Conservation (phyloP, 2,329 filamentous ascomycete genomes). For the Hypoxylon sp. region DNA sequence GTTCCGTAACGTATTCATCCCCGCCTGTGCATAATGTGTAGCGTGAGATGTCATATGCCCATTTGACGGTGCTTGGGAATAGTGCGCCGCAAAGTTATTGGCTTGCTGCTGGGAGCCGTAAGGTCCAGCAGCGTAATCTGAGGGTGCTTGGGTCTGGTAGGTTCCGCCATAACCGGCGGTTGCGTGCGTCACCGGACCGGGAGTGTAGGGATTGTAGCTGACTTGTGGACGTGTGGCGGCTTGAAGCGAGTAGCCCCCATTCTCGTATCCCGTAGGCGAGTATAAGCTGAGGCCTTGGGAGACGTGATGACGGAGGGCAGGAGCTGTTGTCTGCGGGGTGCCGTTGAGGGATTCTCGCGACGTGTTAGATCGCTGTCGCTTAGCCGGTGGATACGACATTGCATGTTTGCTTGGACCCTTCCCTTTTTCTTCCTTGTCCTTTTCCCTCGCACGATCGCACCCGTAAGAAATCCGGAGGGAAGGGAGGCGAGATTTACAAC, state of each 20-base stretch:
- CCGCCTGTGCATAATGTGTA: slow-evolving; percentile 36
- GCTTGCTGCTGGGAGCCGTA: slow-evolving; percentile 44
- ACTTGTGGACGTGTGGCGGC: slow-evolving; percentile 38
- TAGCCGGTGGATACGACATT: slow-evolving; percentile 47
- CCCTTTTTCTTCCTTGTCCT: slow-evolving; percentile 7
- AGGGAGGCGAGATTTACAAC: slow-evolving; percentile 13
- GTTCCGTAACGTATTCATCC: slow-evolving; percentile 39
- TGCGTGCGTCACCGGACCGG: slow-evolving; percentile 41
- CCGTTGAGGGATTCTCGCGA: slow-evolving; percentile 46
- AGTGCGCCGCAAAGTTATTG: slow-evolving; percentile 40
- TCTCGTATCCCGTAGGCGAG: slow-evolving; percentile 39
- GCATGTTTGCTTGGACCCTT: slow-evolving; percentile 35
- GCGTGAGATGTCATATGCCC: slow-evolving; percentile 41
- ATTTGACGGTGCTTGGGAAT: slow-evolving; percentile 39
- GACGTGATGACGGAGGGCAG: slow-evolving; percentile 45
- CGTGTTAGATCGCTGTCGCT: slow-evolving; percentile 48
- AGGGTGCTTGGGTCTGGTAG: slow-evolving; percentile 37
- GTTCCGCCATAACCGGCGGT: slow-evolving; percentile 43
- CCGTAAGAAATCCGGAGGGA: slow-evolving; percentile 2
- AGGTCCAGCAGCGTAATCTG: slow-evolving; percentile 37
- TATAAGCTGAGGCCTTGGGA: slow-evolving; percentile 34
- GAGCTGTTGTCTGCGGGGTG: slow-evolving; percentile 46
- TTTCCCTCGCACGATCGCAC: slow-evolving; percentile 26
- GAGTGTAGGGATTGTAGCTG: slow-evolving; percentile 42
- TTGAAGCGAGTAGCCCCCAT: slow-evolving; percentile 40